These are phyloP conservation scores for Hypoxylon sp. DNA, from an alignment of 2,329 filamentous ascomycete species.

Conservation along the genomic window DNA sequence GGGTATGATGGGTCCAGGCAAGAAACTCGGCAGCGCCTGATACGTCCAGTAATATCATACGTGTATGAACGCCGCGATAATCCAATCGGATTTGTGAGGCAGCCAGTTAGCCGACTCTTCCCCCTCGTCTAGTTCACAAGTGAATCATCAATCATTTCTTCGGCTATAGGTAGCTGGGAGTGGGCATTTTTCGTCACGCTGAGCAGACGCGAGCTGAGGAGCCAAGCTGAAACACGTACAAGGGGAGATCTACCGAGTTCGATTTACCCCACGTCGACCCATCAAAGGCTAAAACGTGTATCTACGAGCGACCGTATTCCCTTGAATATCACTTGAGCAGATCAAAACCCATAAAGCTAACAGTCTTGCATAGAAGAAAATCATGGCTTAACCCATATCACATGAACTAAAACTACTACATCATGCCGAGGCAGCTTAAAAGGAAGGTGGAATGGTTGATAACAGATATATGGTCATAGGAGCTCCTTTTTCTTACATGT, in stretches of 20 bases:
- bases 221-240: neutral
- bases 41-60: conserved; percentile 13
- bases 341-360: too few species aligned
- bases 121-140: neutral
- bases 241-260: conserved; percentile 6
- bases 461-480: too few species aligned
- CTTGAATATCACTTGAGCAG: neutral
- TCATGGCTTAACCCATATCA: too few species aligned
- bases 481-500: too few species aligned
- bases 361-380: too few species aligned
- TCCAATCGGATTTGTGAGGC: conserved; percentile 9
- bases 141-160: conserved; percentile 3
- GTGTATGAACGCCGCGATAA: conserved; percentile 17
- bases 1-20: conserved; percentile 7
- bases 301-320: neutral
- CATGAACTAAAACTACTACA: too few species aligned
- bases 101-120: conserved; percentile 4
- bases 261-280: conserved; percentile 8
- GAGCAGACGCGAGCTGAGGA: neutral
- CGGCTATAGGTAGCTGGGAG: neutral
- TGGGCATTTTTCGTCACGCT: neutral
- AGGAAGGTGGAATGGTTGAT: too few species aligned
- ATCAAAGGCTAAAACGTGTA: conserved; percentile 9
- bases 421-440: too few species aligned
- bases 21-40: conserved; percentile 16